Conservation (phyloP, 2,329 filamentous ascomycete species). For the Penicillium sclerotiorum region DNA sequence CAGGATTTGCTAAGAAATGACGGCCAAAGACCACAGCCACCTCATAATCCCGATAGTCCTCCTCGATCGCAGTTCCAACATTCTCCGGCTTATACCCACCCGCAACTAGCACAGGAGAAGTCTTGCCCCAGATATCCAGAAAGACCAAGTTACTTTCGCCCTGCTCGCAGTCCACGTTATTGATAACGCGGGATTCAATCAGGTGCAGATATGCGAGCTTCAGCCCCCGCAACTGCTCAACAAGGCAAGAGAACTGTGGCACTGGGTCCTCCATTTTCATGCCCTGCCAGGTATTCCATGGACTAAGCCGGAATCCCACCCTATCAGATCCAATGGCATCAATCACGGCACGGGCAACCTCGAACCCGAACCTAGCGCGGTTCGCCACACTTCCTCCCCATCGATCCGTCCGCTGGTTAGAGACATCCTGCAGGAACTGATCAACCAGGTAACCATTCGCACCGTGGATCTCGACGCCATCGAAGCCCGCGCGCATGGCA, state of each 20-base stretch:
- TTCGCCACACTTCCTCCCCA: constrained; percentile 55
- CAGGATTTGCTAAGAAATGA: constrained; percentile 30
- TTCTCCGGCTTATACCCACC: constrained; percentile 46
- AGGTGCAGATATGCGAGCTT: constrained; percentile 63
- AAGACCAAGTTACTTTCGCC: constrained; percentile 41
- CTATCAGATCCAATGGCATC: constrained; percentile 46
- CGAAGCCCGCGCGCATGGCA: constrained; percentile 58
- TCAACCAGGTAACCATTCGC: constrained; percentile 55
- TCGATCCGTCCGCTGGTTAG: constrained; percentile 51
- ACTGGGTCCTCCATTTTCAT: constrained; percentile 64
- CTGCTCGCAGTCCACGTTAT: neutral
- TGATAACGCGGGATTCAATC: constrained; percentile 54
- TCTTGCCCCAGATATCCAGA: constrained; percentile 48
- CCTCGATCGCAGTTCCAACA: constrained; percentile 39
- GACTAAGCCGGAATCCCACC: constrained; percentile 48
- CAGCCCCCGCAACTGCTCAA: constrained; percentile 52
- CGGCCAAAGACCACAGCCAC: constrained; percentile 39
- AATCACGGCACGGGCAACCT: constrained; percentile 49
- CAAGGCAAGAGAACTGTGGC: constrained; percentile 63
- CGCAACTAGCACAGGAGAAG: constrained; percentile 47
- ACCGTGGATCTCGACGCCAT: constrained; percentile 53
- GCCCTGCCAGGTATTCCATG: constrained; percentile 36
- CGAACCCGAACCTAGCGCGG: constrained; percentile 55
- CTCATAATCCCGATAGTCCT: constrained; percentile 24
- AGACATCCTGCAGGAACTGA: constrained; percentile 51